Evolutionary conservation across 1,139 yeast genomes (phyloP), one percentile per base, ranked within the genome.

Genomic region (Casaregolazyma suthepensis): DNA sequence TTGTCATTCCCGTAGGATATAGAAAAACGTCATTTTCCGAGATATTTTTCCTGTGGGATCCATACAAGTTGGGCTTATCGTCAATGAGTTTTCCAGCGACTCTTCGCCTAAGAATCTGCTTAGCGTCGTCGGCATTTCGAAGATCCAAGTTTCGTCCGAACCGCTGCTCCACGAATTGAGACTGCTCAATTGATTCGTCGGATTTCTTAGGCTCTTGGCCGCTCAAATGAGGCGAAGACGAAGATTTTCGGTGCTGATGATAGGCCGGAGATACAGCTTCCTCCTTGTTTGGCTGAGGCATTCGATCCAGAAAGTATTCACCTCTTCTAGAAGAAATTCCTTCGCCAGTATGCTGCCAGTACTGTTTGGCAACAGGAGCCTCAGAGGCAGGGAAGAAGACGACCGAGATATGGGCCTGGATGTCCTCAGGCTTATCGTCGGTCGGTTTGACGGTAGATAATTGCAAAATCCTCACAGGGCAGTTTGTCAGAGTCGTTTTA

Each of bases 321-420:
- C 91, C 97, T 70, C 85, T 74, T 63, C 98, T 75, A 10, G 96
- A 87, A 18, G 96, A 87, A 45, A 93, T 80, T 12, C 96, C 96
- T 69, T 93, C 98, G 35, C 99, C 99, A 0, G 96, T 76, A 64
- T 91, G 97, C 67, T 91, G 97, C 99, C 99, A 93, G 71, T 87
- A 93, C 62, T 82, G 82, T 66, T 89, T 90, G 37, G 94, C 93
- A 5, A 86, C 67, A 1, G 80, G 69, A 59, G 75, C 82, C 51
- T 79, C 80, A 1, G 71, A 65, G 1, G 76, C 73, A 0, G 88
- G 88, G 63, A 85, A 84, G 61, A 93, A 86, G 1, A 89, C 88
- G 31, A 83, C 87, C 0, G 93, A 87, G 54, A 91, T 79, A 50
- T 79, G 78, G 6, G 91, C 80, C 57, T 82, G 91, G 20, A 81